These are phyloP conservation scores for Bipolaris oryzae DNA, from an alignment of 2,329 filamentous ascomycete species.

Conservation along the genomic window DNA sequence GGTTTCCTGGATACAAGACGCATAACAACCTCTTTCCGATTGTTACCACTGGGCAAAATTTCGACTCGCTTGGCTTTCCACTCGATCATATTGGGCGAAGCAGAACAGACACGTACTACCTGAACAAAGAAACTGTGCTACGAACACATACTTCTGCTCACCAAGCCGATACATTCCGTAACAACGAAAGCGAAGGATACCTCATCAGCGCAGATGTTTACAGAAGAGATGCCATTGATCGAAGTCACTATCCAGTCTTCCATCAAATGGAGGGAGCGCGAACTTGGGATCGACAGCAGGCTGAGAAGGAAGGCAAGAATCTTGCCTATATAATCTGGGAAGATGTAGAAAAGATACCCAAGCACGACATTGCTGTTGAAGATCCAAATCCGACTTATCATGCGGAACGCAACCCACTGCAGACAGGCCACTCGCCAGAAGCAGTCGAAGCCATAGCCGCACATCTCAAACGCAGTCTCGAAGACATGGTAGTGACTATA, in stretches of 20 bases:
- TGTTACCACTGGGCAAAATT: constrained; percentile 85
- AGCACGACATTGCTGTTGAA: constrained; percentile 76
- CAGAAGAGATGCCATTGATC: constrained; percentile 90
- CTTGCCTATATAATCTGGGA: constrained; percentile 69
- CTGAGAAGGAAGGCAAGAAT: constrained; percentile 50
- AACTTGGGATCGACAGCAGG: constrained; percentile 77
- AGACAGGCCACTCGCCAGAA: constrained; percentile 72
- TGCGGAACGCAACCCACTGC: constrained; percentile 80
- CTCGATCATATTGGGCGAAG: constrained; percentile 84
- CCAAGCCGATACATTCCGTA: constrained; percentile 79
- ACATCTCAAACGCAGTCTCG: constrained; percentile 87
- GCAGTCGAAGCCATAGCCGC: constrained; percentile 83
- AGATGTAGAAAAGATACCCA: constrained; percentile 74
- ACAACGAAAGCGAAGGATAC: constrained; percentile 76
- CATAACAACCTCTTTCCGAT: constrained; percentile 83
- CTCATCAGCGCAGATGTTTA: constrained; percentile 95
- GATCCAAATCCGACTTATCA: constrained; percentile 83
- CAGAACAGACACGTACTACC: constrained; percentile 92
- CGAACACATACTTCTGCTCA: constrained; percentile 95
- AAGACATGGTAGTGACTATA: constrained; percentile 87
- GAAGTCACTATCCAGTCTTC: constrained; percentile 94
- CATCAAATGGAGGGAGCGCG: constrained; percentile 98
- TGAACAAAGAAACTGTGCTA: constrained; percentile 82
- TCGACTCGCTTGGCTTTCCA: constrained; percentile 94
- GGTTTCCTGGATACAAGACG: constrained; percentile 78